Evolutionary conservation across 257 asterid genomes (phyloP).

Genomic region (Nyctanthes arbortristis): DNA sequence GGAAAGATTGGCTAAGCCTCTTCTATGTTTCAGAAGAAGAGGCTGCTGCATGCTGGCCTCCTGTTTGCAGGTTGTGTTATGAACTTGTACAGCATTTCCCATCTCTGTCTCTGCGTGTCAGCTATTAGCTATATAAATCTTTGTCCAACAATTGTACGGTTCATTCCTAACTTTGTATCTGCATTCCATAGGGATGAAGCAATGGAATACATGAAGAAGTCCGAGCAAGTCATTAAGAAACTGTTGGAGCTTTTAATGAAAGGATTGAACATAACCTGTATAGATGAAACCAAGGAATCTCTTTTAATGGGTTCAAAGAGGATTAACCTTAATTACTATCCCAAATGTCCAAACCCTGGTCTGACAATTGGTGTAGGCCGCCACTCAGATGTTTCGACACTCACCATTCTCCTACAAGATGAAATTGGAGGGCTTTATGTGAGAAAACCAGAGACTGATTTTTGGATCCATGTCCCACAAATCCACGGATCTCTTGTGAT

Average conservation of each 20-base stretch:
- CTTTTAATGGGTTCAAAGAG: slow-evolving; percentile 36
- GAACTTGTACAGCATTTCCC: too few relatives aligned
- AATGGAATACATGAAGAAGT: slow-evolving; percentile 45
- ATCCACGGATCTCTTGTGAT: too few relatives aligned
- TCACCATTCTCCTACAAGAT: slow-evolving; percentile 56
- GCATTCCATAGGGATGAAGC: slow-evolving; percentile 48
- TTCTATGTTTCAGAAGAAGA: slow-evolving; percentile 31
- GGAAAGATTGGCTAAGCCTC: slow-evolving; percentile 60
- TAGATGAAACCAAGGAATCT: too few relatives aligned
- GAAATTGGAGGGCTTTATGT: too few relatives aligned
- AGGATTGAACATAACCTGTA: slow-evolving; percentile 38
- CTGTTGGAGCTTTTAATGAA: slow-evolving; percentile 36
- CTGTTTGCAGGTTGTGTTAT: too few relatives aligned
- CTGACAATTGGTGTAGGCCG: too few relatives aligned
- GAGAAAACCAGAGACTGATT: too few relatives aligned
- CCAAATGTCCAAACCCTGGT: slow-evolving; percentile 44
- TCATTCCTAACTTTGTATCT: not conserved
- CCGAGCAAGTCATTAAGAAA: slow-evolving; percentile 38
- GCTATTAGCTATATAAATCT: too few relatives aligned
- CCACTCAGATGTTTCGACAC: slow-evolving; percentile 52
- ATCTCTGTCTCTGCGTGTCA: too few relatives aligned
- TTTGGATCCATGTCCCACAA: too few relatives aligned
- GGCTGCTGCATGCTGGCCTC: slow-evolving; percentile 39
- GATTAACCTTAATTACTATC: slow-evolving; percentile 42
- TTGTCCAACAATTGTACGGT: too few relatives aligned